phyloP scores from a whole-genome alignment of 768 basidiomycete genomes.

The Russula compacta region DNA sequence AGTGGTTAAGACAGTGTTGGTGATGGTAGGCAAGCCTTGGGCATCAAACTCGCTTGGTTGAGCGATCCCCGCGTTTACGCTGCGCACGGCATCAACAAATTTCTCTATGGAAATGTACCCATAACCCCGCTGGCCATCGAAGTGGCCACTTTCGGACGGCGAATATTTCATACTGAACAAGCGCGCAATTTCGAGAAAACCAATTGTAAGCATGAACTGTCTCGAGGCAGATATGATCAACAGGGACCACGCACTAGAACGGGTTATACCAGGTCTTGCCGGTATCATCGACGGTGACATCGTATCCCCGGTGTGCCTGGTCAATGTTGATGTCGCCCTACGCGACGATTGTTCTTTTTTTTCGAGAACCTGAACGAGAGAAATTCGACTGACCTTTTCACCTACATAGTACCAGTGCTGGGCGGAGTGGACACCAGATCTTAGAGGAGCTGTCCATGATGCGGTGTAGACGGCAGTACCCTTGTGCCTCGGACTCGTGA shows the following conservation, averaged over 20 bases:
- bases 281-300: conserved; percentile 74
- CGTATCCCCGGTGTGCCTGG: conserved; percentile 92
- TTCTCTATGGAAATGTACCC: conserved; percentile 89
- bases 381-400: conserved; percentile 51
- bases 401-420: conserved; percentile 97
- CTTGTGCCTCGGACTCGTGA: conserved; percentile 60
- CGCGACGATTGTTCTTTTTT: not conserved
- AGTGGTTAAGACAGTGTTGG: conserved; percentile 79
- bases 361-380: not conserved
- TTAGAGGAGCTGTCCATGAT: conserved; percentile 88
- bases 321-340: conserved; percentile 89
- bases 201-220: not conserved
- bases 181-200: not conserved
- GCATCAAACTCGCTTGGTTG: conserved; percentile 67
- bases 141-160: conserved; percentile 83
- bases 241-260: conserved; percentile 58
- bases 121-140: conserved; percentile 91
- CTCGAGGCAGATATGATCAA: not conserved
- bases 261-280: conserved; percentile 86
- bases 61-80: conserved; percentile 62
- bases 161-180: conserved; percentile 82
- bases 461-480: conserved; percentile 91
- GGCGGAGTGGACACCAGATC: conserved; percentile 81
- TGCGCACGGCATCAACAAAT: conserved; percentile 76
- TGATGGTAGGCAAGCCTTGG: conserved; percentile 79